Conservation (phyloP, 306 rosid species). For the Sesbania bispinosa region DNA sequence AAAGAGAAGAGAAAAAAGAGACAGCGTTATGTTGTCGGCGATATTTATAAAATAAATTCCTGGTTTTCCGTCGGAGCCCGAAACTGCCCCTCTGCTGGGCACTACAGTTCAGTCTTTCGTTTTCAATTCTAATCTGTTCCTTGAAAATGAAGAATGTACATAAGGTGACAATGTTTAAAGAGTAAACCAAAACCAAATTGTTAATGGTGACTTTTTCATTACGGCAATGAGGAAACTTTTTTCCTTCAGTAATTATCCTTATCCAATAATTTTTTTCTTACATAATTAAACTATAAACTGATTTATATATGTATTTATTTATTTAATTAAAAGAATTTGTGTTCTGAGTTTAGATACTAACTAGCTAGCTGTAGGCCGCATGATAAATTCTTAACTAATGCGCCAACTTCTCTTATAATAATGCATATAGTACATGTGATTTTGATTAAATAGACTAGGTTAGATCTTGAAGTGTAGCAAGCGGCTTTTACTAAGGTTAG, state of each 20-base stretch:
- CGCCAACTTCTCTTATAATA: neutral
- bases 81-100: conserved; percentile 15
- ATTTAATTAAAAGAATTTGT: too few relatives aligned
- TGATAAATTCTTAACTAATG: neutral
- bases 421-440: neutral
- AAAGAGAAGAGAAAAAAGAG: neutral
- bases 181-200: neutral
- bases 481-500: neutral
- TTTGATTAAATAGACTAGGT: neutral
- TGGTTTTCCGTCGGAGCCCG: neutral
- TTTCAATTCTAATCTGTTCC: too few relatives aligned
- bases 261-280: too few relatives aligned
- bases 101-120: too few relatives aligned
- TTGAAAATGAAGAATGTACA: too few relatives aligned
- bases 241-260: neutral
- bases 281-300: too few relatives aligned
- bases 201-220: neutral
- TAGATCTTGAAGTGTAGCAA: neutral
- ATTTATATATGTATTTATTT: too few relatives aligned
- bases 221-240: neutral
- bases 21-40: neutral
- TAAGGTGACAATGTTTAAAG: too few relatives aligned
- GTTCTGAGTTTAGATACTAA: neutral
- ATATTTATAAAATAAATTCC: neutral
- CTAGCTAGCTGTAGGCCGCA: neutral